Evolutionary conservation across 495 filamentous ascomycete species (phyloP).

Genomic region (Baudoinia panamericana): DNA sequence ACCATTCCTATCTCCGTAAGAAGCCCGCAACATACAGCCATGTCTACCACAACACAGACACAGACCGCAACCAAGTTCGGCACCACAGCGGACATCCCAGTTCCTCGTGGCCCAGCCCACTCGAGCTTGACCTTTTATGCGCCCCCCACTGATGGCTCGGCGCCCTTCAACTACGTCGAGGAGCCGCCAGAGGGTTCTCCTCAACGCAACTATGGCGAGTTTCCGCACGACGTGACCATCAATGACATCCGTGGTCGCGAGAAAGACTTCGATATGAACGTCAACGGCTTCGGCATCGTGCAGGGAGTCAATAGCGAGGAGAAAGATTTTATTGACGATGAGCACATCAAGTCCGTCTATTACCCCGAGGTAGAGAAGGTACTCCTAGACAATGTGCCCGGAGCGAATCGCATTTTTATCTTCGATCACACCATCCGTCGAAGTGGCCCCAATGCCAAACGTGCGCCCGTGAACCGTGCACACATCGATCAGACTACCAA

Average conservation of each 20-base stretch:
- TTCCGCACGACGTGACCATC: constrained; percentile 37
- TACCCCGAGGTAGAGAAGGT: constrained; percentile 70
- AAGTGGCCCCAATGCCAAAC: constrained; percentile 35
- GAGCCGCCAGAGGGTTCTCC: constrained; percentile 44
- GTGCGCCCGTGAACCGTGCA: constrained; percentile 53
- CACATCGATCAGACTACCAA: constrained; percentile 73
- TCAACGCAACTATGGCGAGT: constrained; percentile 46
- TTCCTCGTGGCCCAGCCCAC: constrained; percentile 55
- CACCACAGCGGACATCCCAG: constrained; percentile 19
- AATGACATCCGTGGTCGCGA: constrained; percentile 57
- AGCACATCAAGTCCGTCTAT: constrained; percentile 51
- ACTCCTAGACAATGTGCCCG: constrained; percentile 47
- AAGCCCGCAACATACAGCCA: too few species aligned
- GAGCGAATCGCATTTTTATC: constrained; percentile 48
- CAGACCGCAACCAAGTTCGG: constrained; percentile 17
- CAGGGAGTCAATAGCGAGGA: constrained; percentile 40
- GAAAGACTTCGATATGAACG: constrained; percentile 50
- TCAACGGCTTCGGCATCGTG: constrained; percentile 52
- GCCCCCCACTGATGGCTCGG: constrained; percentile 48
- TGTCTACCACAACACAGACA: constrained; percentile 26
- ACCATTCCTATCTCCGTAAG: too few species aligned
- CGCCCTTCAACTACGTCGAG: constrained; percentile 61
- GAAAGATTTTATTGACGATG: constrained; percentile 49
- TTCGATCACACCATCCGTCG: constrained; percentile 90
- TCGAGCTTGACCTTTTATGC: constrained; percentile 56